phyloP scores from a whole-genome alignment of 2,329 filamentous ascomycete genomes.

The Huntiella bhutanensis region DNA sequence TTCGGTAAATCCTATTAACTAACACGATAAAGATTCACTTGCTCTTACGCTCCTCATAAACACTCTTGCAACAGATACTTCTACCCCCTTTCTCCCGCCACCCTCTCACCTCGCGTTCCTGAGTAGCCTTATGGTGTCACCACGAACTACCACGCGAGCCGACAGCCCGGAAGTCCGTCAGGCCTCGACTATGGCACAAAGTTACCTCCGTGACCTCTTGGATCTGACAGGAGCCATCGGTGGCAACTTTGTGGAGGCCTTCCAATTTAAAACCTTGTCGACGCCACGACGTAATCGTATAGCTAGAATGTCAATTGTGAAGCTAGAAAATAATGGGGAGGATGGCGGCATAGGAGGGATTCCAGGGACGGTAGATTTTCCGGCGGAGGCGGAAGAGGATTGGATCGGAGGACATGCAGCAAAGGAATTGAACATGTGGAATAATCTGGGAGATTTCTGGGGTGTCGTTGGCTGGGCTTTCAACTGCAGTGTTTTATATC shows the following conservation, averaged over 20 bases:
- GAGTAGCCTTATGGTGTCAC: conserved; percentile 69
- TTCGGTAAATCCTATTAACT: neutral
- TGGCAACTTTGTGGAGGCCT: conserved; percentile 50
- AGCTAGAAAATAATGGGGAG: conserved; percentile 17
- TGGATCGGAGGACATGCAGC: conserved; percentile 40
- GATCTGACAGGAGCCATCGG: conserved; percentile 48
- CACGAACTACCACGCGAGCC: conserved; percentile 55
- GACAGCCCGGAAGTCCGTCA: conserved; percentile 39
- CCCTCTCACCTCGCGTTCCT: conserved; percentile 57
- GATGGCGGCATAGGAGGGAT: conserved; percentile 19
- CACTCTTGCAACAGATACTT: conserved; percentile 36
- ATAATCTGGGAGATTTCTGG: conserved; percentile 74
- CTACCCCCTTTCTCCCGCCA: conserved; percentile 38
- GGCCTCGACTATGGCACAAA: conserved; percentile 46
- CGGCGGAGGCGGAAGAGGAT: conserved; percentile 27
- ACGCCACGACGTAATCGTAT: conserved; percentile 16
- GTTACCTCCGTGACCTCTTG: conserved; percentile 51
- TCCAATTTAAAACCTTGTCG: conserved; percentile 36
- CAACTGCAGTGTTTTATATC: conserved; percentile 61
- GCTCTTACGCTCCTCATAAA: conserved; percentile 46
- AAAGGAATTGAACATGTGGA: conserved; percentile 40
- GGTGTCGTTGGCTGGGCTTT: conserved; percentile 78
- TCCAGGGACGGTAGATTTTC: conserved; percentile 22
- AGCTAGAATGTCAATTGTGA: neutral
- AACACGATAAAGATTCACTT: conserved; percentile 32